phyloP scores from a whole-genome alignment of 257 asterid species.

The Handroanthus guayacan region DNA sequence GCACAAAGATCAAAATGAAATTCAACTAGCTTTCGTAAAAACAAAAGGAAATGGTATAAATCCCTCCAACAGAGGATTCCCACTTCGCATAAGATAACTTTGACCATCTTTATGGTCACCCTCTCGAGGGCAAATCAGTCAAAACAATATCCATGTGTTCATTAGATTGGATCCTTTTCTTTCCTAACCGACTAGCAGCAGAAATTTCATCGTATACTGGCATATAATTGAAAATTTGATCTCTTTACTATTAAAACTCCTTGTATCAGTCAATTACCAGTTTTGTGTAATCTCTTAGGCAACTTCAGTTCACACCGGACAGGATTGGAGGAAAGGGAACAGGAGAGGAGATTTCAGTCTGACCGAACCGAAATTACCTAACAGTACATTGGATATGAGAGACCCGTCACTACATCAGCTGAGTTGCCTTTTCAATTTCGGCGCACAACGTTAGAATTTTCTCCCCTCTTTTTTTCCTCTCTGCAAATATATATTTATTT shows the following conservation, averaged over 20 bases:
- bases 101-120: slow-evolving; percentile 12
- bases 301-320: slow-evolving; percentile 39
- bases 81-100: neutral
- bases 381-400: slow-evolving; percentile 34
- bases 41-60: neutral
- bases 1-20: neutral
- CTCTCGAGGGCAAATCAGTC: slow-evolving; percentile 4
- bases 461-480: slow-evolving; percentile 25
- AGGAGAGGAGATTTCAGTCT: slow-evolving; percentile 25
- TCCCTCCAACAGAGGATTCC: slow-evolving; percentile 15
- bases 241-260: neutral
- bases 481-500: neutral
- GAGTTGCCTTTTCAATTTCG: slow-evolving; percentile 52
- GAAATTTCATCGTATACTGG: slow-evolving; percentile 24
- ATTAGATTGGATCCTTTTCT: neutral
- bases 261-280: neutral
- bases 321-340: slow-evolving; percentile 10
- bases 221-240: neutral
- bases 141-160: neutral
- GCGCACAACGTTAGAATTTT: slow-evolving; percentile 63
- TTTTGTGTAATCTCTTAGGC: neutral
- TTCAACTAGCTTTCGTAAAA: neutral
- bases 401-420: slow-evolving; percentile 38
- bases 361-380: slow-evolving; percentile 40
- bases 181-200: neutral